Conservation (phyloP, 805 yeast genomes). For the Myxozyma udenii region DNA sequence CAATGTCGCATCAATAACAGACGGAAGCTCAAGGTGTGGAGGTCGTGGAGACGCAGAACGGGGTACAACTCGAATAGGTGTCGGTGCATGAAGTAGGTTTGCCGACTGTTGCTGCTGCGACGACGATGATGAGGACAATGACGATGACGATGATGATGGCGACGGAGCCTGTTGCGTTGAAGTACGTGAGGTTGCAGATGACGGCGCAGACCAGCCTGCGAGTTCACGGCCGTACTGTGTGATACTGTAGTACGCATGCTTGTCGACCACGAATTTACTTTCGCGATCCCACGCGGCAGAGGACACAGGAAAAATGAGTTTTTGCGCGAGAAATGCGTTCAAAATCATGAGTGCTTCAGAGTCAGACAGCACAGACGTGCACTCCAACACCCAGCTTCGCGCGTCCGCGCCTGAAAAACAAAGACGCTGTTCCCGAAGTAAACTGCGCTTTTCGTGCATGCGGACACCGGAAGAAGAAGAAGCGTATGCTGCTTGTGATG, state of each 20-base stretch:
- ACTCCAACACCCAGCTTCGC: constrained; percentile 86
- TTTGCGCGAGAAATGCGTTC: constrained; percentile 45
- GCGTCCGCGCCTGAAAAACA: constrained; percentile 72
- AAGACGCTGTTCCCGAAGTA: constrained; percentile 18
- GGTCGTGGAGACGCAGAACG: constrained; percentile 2
- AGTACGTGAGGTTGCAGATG: neutral
- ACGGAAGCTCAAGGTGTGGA: too few species aligned
- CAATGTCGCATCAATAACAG: neutral
- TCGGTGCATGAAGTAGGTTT: neutral
- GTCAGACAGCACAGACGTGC: constrained; percentile 82
- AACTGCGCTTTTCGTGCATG: constrained; percentile 18
- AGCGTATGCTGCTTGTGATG: neutral
- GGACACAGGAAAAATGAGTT: constrained; percentile 32
- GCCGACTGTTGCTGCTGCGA: neutral
- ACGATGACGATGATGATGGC: neutral
- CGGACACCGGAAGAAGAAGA: constrained; percentile 10
- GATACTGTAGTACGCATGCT: constrained; percentile 11
- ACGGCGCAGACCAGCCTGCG: constrained; percentile 19
- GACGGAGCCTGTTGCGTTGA: neutral
- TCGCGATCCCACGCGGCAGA: neutral
- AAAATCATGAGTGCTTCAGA: constrained; percentile 85
- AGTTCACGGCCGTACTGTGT: constrained; percentile 18
- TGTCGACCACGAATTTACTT: constrained; percentile 1
- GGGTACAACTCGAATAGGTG: constrained; percentile 1
- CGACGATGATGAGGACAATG: neutral